phyloP scores from a whole-genome alignment of 2,329 filamentous ascomycete genomes.

The Akanthomyces uredinophilus region DNA sequence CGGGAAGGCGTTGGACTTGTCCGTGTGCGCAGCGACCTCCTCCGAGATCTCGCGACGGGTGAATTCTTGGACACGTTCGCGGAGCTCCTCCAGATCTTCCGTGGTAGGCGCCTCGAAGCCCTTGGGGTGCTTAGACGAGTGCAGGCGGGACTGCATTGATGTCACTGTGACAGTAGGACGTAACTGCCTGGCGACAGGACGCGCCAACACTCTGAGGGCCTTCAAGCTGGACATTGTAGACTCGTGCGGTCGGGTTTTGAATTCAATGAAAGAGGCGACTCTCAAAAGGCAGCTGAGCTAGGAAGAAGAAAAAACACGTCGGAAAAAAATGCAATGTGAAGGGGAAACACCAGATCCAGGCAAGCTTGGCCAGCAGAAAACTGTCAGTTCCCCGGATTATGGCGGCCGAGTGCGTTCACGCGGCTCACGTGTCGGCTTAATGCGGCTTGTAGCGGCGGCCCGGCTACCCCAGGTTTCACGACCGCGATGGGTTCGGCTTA shows the following conservation, averaged over 20 bases:
- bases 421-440: conserved; percentile 29
- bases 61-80: conserved; percentile 84
- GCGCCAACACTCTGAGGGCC: conserved; percentile 27
- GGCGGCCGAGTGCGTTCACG: neutral
- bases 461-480: conserved; percentile 17
- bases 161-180: conserved; percentile 28
- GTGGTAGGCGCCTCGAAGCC: conserved; percentile 64
- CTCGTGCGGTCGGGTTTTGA: neutral
- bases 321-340: neutral
- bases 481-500: conserved; percentile 15
- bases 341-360: neutral
- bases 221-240: conserved; percentile 18
- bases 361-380: neutral
- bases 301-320: neutral
- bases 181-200: conserved; percentile 22
- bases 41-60: conserved; percentile 80
- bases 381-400: conserved; percentile 9
- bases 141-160: conserved; percentile 33
- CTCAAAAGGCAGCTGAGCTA: conserved; percentile 9
- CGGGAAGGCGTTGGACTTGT: conserved; percentile 83
- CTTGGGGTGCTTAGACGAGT: conserved; percentile 56
- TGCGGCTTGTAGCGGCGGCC: conserved; percentile 40
- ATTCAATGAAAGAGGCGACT: neutral
- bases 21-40: conserved; percentile 75
- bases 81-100: conserved; percentile 72